Percentiles rank a stretch among this genome's conserved stretches.
phyloP scores from a whole-genome alignment of 345 rosid genomes.

The Turritis glabra region DNA sequence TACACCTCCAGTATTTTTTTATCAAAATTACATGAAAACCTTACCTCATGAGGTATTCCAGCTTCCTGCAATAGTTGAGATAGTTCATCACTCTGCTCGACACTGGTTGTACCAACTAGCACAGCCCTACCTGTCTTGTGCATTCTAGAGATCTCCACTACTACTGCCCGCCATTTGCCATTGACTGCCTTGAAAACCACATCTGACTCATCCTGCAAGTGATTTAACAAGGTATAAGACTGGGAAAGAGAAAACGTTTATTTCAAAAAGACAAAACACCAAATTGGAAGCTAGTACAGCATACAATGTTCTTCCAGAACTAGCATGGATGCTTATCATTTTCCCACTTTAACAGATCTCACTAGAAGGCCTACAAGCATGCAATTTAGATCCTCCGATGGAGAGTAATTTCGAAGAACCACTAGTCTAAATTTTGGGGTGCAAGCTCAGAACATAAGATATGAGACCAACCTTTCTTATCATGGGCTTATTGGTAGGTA shows the following conservation, averaged over 20 bases:
- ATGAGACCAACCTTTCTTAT: slow-evolving; percentile 74
- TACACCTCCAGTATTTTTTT: not conserved
- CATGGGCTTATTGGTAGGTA: slow-evolving; percentile 97
- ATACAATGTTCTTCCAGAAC: slow-evolving; percentile 11
- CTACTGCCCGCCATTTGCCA: slow-evolving; percentile 97
- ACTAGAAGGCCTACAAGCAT: slow-evolving; percentile 2
- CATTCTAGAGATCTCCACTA: slow-evolving; percentile 95
- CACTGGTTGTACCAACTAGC: slow-evolving; percentile 98
- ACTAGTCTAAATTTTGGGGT: slow-evolving; percentile 5
- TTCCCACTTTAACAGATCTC: slow-evolving; percentile 8
- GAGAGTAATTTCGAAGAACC: slow-evolving; percentile 13
- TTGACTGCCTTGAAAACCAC: slow-evolving; percentile 87
- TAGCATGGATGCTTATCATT: slow-evolving; percentile 7
- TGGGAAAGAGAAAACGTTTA: not conserved
- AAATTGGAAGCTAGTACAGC: not conserved
- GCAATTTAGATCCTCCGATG: not conserved
- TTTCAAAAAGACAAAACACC: slow-evolving; percentile 4
- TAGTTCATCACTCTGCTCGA: slow-evolving; percentile 95
- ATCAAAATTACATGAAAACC: not conserved
- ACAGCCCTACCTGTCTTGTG: slow-evolving; percentile 89
- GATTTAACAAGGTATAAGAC: slow-evolving; percentile 29
- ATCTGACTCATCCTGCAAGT: slow-evolving; percentile 91
- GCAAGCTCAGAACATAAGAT: slow-evolving; percentile 7
- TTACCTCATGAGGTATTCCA: slow-evolving; percentile 92
- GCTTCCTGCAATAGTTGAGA: slow-evolving; percentile 82